Percentiles rank a stretch among this genome's conserved stretches.
phyloP scores from a whole-genome alignment of 768 basidiomycete genomes.

The Suillus placidus region DNA sequence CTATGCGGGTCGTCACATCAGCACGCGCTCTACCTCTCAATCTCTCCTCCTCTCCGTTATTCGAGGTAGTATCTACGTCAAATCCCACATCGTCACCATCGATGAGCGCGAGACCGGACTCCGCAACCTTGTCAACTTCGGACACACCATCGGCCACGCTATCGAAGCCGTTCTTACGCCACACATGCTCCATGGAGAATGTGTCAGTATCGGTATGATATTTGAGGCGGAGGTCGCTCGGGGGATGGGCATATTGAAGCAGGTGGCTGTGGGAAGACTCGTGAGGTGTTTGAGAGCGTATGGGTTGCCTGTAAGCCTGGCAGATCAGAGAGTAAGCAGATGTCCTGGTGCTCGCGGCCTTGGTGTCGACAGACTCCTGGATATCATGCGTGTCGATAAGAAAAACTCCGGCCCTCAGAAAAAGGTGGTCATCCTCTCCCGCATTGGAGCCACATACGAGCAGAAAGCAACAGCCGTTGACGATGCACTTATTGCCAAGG shows the following conservation, averaged over 20 bases:
- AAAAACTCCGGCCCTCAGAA: constrained; percentile 93
- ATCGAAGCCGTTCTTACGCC: constrained; percentile 97
- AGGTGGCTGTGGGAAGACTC: constrained; percentile 91
- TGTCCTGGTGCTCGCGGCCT: constrained; percentile 73
- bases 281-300: constrained; percentile 87
- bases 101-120: constrained; percentile 97
- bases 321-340: constrained; percentile 75
- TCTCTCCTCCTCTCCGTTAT: constrained; percentile 89
- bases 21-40: constrained; percentile 74
- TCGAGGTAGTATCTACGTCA: constrained; percentile 90
- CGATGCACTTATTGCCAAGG: constrained; percentile 81
- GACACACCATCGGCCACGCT: constrained; percentile 97
- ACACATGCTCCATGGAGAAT: constrained; percentile 93
- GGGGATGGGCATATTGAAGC: constrained; percentile 82
- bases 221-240: constrained; percentile 94
- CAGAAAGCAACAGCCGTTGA: constrained; percentile 84
- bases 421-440: constrained; percentile 89
- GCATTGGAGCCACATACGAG: constrained; percentile 92
- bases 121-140: constrained; percentile 98
- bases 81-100: constrained; percentile 94
- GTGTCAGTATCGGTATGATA: constrained; percentile 94
- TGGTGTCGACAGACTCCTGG: constrained; percentile 79
- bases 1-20: constrained; percentile 56
- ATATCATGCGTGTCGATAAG: constrained; percentile 97
- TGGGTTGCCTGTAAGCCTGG: constrained; percentile 82